A percentile compares a stretch with the other conserved stretches of the same genome.
Evolutionary conservation across 2,329 filamentous ascomycete species (phyloP).

Genomic region (Penicillium paneum): DNA sequence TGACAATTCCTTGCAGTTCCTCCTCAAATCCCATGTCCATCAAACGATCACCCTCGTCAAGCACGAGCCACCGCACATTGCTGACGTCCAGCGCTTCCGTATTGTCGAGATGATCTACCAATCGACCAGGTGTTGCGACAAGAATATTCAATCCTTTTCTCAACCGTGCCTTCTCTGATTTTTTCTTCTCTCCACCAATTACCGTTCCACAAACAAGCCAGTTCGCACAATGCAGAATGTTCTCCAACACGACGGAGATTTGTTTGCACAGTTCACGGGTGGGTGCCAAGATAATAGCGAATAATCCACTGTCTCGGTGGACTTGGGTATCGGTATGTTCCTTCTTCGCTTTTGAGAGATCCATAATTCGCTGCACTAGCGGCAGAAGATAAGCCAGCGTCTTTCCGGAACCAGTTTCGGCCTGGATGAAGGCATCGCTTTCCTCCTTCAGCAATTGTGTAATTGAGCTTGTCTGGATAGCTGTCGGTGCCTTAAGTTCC

Average conservation of each 20-base stretch:
- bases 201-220: conserved; percentile 93
- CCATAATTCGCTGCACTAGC: conserved; percentile 82
- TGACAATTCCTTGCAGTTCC: conserved; percentile 82
- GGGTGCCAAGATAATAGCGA: conserved; percentile 89
- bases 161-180: conserved; percentile 86
- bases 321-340: conserved; percentile 52
- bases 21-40: conserved; percentile 98
- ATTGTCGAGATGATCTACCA: conserved; percentile 89
- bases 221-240: conserved; percentile 79
- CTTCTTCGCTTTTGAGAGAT: conserved; percentile 58
- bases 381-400: conserved; percentile 93
- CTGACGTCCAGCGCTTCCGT: conserved; percentile 85
- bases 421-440: conserved; percentile 91
- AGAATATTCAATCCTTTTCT: conserved; percentile 94
- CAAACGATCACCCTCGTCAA: conserved; percentile 95
- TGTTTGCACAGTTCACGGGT: conserved; percentile 94
- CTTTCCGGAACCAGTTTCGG: conserved; percentile 95
- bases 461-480: conserved; percentile 88
- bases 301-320: conserved; percentile 81
- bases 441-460: conserved; percentile 75
- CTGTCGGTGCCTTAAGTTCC: conserved; percentile 83
- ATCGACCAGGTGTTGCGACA: conserved; percentile 86
- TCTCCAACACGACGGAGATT: conserved; percentile 81
- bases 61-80: conserved; percentile 85
- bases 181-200: conserved; percentile 68